Percentiles rank a stretch among this genome's conserved stretches.
Evolutionary conservation across 2,329 filamentous ascomycete species (phyloP).

Genomic region (Teratosphaeria viscida): DNA sequence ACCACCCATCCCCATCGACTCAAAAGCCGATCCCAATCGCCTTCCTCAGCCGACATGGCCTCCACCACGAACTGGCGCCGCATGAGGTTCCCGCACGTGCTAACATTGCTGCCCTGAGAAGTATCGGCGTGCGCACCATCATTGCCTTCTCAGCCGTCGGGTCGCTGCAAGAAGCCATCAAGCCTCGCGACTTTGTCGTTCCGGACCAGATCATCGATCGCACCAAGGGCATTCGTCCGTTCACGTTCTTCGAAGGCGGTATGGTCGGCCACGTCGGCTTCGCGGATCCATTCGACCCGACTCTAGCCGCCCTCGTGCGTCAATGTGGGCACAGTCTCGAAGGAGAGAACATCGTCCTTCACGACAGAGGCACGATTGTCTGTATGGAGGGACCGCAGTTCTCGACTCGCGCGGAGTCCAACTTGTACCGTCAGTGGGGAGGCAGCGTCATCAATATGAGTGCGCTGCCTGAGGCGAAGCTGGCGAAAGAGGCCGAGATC

Average conservation of each 20-base stretch:
- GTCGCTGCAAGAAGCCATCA: slow-evolving; percentile 82
- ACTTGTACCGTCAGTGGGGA: slow-evolving; percentile 91
- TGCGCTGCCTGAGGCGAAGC: slow-evolving; percentile 85
- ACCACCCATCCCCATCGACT: slow-evolving; percentile 65
- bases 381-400: slow-evolving; percentile 99
- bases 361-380: slow-evolving; percentile 73
- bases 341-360: slow-evolving; percentile 74
- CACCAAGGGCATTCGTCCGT: slow-evolving; percentile 87
- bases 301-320: slow-evolving; percentile 65
- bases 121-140: slow-evolving; percentile 77
- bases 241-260: slow-evolving; percentile 85
- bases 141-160: slow-evolving; percentile 95
- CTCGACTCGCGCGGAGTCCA: slow-evolving; percentile 87
- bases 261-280: slow-evolving; percentile 92
- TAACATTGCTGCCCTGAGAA: slow-evolving; percentile 95
- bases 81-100: slow-evolving; percentile 91
- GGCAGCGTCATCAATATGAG: slow-evolving; percentile 98
- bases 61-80: slow-evolving; percentile 78
- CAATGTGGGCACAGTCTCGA: slow-evolving; percentile 66
- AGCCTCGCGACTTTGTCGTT: slow-evolving; percentile 91
- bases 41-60: slow-evolving; percentile 87
- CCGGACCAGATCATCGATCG: slow-evolving; percentile 96
- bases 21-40: slow-evolving; percentile 57
- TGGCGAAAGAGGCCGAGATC: slow-evolving; percentile 91
- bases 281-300: slow-evolving; percentile 83